phyloP scores from a whole-genome alignment of 768 basidiomycete species.

The Xerocomellus dryophilus region DNA sequence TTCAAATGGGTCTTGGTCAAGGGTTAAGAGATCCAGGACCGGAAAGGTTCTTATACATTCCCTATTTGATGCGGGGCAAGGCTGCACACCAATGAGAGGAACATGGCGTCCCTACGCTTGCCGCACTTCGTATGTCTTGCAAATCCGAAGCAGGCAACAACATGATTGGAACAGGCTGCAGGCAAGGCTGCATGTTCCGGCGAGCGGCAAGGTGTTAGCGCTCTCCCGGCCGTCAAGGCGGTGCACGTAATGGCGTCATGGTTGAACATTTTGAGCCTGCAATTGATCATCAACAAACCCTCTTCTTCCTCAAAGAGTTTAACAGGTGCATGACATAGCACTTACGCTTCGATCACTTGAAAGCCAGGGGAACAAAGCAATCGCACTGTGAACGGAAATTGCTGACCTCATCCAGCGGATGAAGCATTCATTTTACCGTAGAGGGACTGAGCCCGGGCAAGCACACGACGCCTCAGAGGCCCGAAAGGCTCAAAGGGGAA shows the following conservation, averaged over 20 bases:
- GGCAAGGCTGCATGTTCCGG: constrained; percentile 30
- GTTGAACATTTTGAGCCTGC: constrained; percentile 16
- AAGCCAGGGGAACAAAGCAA: constrained; percentile 5
- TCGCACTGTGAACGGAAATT: constrained; percentile 26
- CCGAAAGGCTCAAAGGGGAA: constrained; percentile 14
- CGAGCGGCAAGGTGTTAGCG: constrained; percentile 25
- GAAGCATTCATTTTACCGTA: constrained; percentile 18
- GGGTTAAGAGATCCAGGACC: constrained; percentile 21
- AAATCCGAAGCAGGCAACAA: constrained; percentile 33
- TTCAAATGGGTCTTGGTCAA: constrained; percentile 25
- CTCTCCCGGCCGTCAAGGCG: constrained; percentile 27
- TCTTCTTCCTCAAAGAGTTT: constrained; percentile 32
- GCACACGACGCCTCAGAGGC: constrained; percentile 11
- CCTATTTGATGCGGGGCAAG: constrained; percentile 24
- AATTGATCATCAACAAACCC: constrained; percentile 30
- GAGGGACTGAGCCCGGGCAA: constrained; percentile 5
- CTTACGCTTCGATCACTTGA: constrained; percentile 11
- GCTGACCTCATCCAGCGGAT: constrained; percentile 16
- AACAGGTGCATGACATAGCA: constrained; percentile 23
- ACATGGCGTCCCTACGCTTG: constrained; percentile 30
- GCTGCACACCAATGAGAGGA: constrained; percentile 17
- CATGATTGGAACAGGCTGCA: constrained; percentile 32
- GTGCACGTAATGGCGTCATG: constrained; percentile 28
- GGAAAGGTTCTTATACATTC: constrained; percentile 30
- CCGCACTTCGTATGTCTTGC: constrained; percentile 28